phyloP scores from a whole-genome alignment of 352 stramenopile genomes.

The Pythium utonaiense region DNA sequence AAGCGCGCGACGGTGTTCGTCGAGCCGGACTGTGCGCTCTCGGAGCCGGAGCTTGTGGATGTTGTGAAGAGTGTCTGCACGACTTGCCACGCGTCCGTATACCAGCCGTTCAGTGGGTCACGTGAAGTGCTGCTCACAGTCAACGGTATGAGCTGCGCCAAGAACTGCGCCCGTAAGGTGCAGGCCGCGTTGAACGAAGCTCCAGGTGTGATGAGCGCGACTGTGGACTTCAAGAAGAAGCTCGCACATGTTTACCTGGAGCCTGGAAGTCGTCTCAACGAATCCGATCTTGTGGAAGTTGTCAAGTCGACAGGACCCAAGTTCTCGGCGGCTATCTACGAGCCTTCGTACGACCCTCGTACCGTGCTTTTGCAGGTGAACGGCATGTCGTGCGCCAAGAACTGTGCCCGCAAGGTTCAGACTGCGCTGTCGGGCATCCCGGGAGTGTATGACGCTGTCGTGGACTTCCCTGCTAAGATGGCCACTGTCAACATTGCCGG shows the following conservation, averaged over 20 bases:
- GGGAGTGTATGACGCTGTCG: conserved; percentile 62
- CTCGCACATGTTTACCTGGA: conserved; percentile 77
- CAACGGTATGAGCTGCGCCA: conserved; percentile 74
- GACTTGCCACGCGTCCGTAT: conserved; percentile 56
- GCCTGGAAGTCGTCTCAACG: conserved; percentile 57
- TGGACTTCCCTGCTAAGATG: conserved; percentile 63
- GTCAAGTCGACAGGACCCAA: conserved; percentile 55
- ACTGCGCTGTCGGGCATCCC: conserved; percentile 44
- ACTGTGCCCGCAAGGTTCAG: conserved; percentile 76
- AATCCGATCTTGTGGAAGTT: conserved; percentile 58
- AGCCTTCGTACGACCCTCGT: conserved; percentile 35
- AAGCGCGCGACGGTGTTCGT: conserved; percentile 75
- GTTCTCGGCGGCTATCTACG: conserved; percentile 52
- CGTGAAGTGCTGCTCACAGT: conserved; percentile 71
- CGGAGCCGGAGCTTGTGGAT: conserved; percentile 63
- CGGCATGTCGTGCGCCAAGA: conserved; percentile 82
- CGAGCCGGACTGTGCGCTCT: conserved; percentile 51
- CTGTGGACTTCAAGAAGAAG: conserved; percentile 74
- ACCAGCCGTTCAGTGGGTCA: conserved; percentile 69
- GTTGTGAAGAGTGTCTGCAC: conserved; percentile 42
- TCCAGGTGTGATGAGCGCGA: conserved; percentile 69
- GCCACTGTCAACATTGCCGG: conserved; percentile 60
- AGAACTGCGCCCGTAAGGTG: conserved; percentile 75
- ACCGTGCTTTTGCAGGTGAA: conserved; percentile 55
- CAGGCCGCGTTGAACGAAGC: conserved; percentile 56